Conservation (phyloP, 2,329 filamentous ascomycete species). For the Saccharata proteae region DNA sequence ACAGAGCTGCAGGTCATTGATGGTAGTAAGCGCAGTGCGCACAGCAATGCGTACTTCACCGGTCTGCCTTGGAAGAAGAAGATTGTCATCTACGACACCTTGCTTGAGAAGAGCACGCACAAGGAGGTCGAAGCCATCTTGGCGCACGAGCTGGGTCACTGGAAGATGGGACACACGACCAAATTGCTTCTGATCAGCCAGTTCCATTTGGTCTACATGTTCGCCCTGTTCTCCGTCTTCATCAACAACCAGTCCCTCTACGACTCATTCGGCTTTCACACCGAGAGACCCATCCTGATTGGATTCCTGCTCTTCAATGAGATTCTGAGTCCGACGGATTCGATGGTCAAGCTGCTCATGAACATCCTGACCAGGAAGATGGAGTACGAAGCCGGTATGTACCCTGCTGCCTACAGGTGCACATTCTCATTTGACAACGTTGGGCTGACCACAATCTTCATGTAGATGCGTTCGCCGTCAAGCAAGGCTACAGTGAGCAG, state of each 20-base stretch:
- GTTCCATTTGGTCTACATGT: conserved; percentile 93
- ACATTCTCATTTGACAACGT: no score
- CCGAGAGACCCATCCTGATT: conserved; percentile 80
- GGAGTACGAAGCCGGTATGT: conserved; percentile 84
- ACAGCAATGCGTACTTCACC: conserved; percentile 93
- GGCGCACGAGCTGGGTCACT: conserved; percentile 92
- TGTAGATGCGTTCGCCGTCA: conserved; percentile 67
- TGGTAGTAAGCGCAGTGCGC: conserved; percentile 74
- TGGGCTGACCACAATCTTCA: conserved; percentile 1
- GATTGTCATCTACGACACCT: conserved; percentile 97
- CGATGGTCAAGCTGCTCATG: conserved; percentile 89
- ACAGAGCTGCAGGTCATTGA: conserved; percentile 91
- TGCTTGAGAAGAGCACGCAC: conserved; percentile 88
- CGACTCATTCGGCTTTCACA: conserved; percentile 76
- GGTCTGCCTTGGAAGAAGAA: conserved; percentile 99
- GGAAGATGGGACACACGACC: conserved; percentile 91
- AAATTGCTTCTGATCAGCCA: conserved; percentile 70
- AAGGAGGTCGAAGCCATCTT: conserved; percentile 91
- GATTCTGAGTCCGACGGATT: conserved; percentile 86
- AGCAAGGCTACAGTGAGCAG: conserved; percentile 72
- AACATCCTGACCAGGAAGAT: conserved; percentile 90
- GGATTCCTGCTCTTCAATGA: conserved; percentile 97
- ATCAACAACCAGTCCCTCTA: conserved; percentile 92
- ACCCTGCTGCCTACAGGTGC: no score
- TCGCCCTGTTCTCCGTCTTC: conserved; percentile 91